phyloP scores from a whole-genome alignment of 2,329 filamentous ascomycete genomes.

The Cladosporium velox region DNA sequence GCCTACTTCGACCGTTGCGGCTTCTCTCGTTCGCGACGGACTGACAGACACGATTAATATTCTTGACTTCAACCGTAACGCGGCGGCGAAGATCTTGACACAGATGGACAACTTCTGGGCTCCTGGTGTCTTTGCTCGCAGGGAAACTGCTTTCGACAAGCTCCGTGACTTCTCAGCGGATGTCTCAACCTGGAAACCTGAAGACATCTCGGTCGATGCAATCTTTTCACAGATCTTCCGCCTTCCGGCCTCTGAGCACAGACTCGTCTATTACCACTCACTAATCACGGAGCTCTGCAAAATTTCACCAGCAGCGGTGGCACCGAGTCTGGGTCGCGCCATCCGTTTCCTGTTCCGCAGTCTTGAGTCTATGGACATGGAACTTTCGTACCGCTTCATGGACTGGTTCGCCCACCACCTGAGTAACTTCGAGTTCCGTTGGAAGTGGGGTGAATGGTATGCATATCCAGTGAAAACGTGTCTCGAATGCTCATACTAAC shows the following conservation, averaged over 20 bases:
- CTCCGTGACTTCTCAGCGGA: conserved; percentile 67
- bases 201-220: conserved; percentile 95
- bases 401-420: conserved; percentile 98
- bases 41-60: conserved; percentile 92
- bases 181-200: conserved; percentile 89
- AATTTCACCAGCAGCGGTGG: conserved; percentile 92
- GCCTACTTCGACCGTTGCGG: conserved; percentile 70
- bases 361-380: conserved; percentile 79
- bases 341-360: conserved; percentile 90
- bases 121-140: conserved; percentile 85
- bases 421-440: conserved; percentile 98
- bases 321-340: conserved; percentile 86
- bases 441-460: conserved; percentile 98
- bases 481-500: conserved; percentile 18
- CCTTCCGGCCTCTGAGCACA: conserved; percentile 84
- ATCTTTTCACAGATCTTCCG: conserved; percentile 95
- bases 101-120: conserved; percentile 95
- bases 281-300: conserved; percentile 95
- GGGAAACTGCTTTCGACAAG: conserved; percentile 88
- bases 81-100: conserved; percentile 83
- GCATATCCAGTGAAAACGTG: conserved; percentile 28
- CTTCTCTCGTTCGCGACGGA: conserved; percentile 80
- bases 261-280: conserved; percentile 94
- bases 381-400: conserved; percentile 82
- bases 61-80: conserved; percentile 87